Evolutionary conservation across 2,329 filamentous ascomycete genomes (phyloP).

Genomic region (Pestalotiopsis sp.): DNA sequence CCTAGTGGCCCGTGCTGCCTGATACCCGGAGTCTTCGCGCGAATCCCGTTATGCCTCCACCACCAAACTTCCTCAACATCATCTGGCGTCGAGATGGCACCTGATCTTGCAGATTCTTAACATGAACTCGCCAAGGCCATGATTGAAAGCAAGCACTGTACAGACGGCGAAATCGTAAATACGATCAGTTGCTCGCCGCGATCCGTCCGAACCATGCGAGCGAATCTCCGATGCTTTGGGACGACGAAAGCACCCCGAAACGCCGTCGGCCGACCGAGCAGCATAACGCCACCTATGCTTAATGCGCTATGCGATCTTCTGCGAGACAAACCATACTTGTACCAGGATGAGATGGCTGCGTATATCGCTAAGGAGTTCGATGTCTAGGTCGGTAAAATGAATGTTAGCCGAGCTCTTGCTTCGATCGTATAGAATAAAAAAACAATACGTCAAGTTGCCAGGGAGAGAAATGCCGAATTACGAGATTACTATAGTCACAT

Average conservation of each 20-base stretch:
- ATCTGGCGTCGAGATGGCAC: too few species aligned
- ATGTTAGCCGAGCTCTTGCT: not conserved
- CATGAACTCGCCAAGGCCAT: not conserved
- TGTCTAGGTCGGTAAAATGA: not conserved
- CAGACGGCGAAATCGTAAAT: not conserved
- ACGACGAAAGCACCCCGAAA: constrained; percentile 9
- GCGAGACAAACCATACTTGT: not conserved
- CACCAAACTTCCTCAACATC: too few species aligned
- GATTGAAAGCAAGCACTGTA: not conserved
- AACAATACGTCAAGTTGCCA: too few species aligned
- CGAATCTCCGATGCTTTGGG: constrained; percentile 12
- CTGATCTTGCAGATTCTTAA: constrained; percentile 3
- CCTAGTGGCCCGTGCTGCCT: too few species aligned
- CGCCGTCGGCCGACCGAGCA: constrained; percentile 4
- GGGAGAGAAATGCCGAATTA: too few species aligned
- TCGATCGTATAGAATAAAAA: not conserved
- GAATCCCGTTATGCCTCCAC: too few species aligned
- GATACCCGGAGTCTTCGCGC: too few species aligned
- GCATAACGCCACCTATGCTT: constrained; percentile 7
- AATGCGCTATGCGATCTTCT: not conserved
- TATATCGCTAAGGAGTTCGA: constrained; percentile 8
- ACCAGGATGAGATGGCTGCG: constrained; percentile 6
- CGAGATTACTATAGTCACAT: too few species aligned
- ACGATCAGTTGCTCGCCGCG: constrained; percentile 1
- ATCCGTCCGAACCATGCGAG: constrained; percentile 6